A percentile compares a stretch with the other conserved stretches of the same genome.
Evolutionary conservation across 2,329 filamentous ascomycete genomes (phyloP).

Genomic region (Capronia epimyces): DNA sequence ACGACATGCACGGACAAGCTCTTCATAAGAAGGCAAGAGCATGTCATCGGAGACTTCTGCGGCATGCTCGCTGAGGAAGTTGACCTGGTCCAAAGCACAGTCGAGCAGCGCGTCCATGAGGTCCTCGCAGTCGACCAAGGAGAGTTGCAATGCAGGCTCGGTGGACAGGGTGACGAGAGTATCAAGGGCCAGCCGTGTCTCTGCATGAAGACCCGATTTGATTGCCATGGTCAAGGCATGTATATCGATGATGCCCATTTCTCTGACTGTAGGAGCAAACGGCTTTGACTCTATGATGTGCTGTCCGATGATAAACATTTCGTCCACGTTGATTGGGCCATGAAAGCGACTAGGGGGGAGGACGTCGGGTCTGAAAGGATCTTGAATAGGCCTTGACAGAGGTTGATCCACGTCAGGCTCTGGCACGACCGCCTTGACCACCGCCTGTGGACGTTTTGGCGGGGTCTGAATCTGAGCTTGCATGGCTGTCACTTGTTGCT

Average conservation of each 20-base stretch:
- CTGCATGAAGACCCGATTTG: slow-evolving; percentile 80
- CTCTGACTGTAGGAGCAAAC: slow-evolving; percentile 65
- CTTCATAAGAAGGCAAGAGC: slow-evolving; percentile 77
- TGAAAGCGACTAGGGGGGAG: slow-evolving; percentile 50
- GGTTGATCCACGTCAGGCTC: slow-evolving; percentile 35
- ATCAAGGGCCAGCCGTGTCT: slow-evolving; percentile 86
- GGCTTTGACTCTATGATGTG: slow-evolving; percentile 66
- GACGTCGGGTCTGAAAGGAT: slow-evolving; percentile 45
- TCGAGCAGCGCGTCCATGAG: slow-evolving; percentile 82
- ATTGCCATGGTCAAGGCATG: slow-evolving; percentile 83
- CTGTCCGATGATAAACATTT: slow-evolving; percentile 58
- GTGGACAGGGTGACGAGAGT: slow-evolving; percentile 68
- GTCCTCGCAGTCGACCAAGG: slow-evolving; percentile 74
- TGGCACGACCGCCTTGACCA: slow-evolving; percentile 32
- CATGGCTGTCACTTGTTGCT: slow-evolving; percentile 26
- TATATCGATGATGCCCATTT: slow-evolving; percentile 84
- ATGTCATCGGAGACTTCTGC: slow-evolving; percentile 83
- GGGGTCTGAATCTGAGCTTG: slow-evolving; percentile 23
- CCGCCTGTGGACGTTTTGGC: slow-evolving; percentile 25
- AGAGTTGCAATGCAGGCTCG: slow-evolving; percentile 58
- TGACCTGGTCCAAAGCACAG: slow-evolving; percentile 82
- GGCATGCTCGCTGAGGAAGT: slow-evolving; percentile 76
- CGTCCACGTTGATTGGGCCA: slow-evolving; percentile 67
- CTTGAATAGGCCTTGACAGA: slow-evolving; percentile 38
- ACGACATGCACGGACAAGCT: slow-evolving; percentile 72